Percentiles rank a stretch among this genome's conserved stretches.
Evolutionary conservation across 768 basidiomycete genomes (phyloP).

Genomic region (Tephrocybe sp.): DNA sequence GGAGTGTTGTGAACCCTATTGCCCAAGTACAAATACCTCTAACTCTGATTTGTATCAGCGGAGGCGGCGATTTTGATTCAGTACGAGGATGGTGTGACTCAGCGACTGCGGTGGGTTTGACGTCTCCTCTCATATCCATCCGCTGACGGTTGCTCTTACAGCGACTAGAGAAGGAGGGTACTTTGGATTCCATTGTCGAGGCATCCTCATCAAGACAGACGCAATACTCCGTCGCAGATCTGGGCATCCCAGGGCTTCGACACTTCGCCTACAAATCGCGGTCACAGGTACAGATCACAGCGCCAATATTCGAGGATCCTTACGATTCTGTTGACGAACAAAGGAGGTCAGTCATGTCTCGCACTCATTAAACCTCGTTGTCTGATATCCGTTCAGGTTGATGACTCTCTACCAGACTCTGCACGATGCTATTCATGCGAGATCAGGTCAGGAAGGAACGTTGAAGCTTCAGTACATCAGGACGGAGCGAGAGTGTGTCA

Average conservation of each 20-base stretch:
- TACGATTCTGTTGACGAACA: conserved; percentile 65
- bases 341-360: conserved; percentile 47
- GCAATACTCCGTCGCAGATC: conserved; percentile 67
- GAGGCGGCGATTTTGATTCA: conserved; percentile 82
- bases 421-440: conserved; percentile 88
- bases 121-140: neutral
- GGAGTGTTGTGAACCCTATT: neutral
- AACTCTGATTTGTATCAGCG: conserved; percentile 78
- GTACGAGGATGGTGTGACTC: conserved; percentile 75
- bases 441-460: conserved; percentile 77
- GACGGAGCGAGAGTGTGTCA: conserved; percentile 82
- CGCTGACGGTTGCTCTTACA: conserved; percentile 26
- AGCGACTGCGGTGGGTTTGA: conserved; percentile 53
- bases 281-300: conserved; percentile 84
- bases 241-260: conserved; percentile 86
- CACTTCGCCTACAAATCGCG: conserved; percentile 97
- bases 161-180: conserved; percentile 66
- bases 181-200: conserved; percentile 47
- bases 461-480: conserved; percentile 87
- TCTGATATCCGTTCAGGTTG: conserved; percentile 45
- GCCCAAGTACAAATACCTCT: conserved; percentile 36
- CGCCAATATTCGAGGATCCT: conserved; percentile 83
- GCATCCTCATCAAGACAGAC: conserved; percentile 50
- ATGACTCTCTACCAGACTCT: conserved; percentile 85
- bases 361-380: conserved; percentile 8